These are phyloP conservation scores for Wallacemonas rigidus DNA, from an alignment of 208 protist species.

Conservation along the genomic window DNA sequence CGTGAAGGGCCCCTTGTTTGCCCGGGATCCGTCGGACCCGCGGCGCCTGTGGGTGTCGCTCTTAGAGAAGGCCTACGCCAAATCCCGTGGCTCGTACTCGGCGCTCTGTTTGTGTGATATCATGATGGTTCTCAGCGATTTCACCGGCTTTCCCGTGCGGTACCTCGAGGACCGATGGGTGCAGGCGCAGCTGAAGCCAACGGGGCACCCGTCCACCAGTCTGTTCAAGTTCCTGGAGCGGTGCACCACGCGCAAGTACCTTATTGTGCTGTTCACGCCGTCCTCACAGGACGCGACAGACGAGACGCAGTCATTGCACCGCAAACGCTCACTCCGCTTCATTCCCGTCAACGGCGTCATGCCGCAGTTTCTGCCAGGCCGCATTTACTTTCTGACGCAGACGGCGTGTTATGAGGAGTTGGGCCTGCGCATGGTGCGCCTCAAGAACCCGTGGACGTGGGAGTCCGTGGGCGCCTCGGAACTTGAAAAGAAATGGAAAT, in stretches of 20 bases:
- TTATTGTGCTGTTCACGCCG: slow-evolving; percentile 40
- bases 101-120: slow-evolving; percentile 60
- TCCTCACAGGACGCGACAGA: slow-evolving; percentile 20
- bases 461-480: slow-evolving; percentile 20
- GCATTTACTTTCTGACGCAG: slow-evolving; percentile 70
- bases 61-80: slow-evolving; percentile 90
- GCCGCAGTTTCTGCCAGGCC: slow-evolving; percentile 59
- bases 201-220: background rate
- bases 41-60: slow-evolving; percentile 83
- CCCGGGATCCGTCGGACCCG: slow-evolving; percentile 46
- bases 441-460: slow-evolving; percentile 69
- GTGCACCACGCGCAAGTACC: slow-evolving; percentile 25
- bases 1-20: slow-evolving; percentile 42
- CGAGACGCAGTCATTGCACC: slow-evolving; percentile 20
- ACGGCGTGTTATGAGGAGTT: slow-evolving; percentile 46
- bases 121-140: slow-evolving; percentile 55
- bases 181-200: slow-evolving; percentile 14
- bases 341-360: slow-evolving; percentile 28
- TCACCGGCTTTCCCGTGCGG: slow-evolving; percentile 60
- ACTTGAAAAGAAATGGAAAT: slow-evolving; percentile 40
- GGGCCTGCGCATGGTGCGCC: slow-evolving; percentile 52
- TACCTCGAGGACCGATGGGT: slow-evolving; percentile 36
- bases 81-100: slow-evolving; percentile 81
- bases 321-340: slow-evolving; percentile 29
- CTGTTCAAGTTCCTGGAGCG: slow-evolving; percentile 41